Conservation (phyloP, 768 basidiomycete genomes). For the Macrocybe gigantea region DNA sequence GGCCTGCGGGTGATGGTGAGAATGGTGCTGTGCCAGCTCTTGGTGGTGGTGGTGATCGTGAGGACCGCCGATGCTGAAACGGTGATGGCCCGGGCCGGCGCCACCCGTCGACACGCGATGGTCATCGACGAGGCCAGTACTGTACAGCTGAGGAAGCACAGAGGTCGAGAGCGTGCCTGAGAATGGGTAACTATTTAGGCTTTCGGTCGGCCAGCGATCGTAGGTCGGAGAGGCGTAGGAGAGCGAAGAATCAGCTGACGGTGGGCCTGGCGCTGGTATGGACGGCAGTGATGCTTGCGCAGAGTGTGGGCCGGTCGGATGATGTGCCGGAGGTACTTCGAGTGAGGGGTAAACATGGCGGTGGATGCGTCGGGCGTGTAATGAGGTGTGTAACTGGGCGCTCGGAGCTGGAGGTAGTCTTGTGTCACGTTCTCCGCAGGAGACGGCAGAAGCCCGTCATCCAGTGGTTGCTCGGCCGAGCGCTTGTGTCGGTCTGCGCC, state of each 20-base stretch:
- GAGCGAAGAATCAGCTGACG: not conserved
- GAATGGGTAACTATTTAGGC: slow-evolving; percentile 23
- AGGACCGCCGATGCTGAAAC: no score
- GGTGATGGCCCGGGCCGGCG: no score
- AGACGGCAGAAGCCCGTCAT: slow-evolving; percentile 19
- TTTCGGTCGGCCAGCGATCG: slow-evolving; percentile 40
- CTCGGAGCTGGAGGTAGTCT: slow-evolving; percentile 13
- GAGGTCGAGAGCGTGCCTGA: slow-evolving; percentile 58
- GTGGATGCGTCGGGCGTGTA: slow-evolving; percentile 6
- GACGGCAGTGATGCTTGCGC: no score
- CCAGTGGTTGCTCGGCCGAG: slow-evolving; percentile 45
- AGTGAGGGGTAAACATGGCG: not conserved
- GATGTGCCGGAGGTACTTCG: no score
- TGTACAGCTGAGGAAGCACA: slow-evolving; percentile 70
- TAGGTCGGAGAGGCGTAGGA: slow-evolving; percentile 19
- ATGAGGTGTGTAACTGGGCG: slow-evolving; percentile 10
- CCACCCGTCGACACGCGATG: slow-evolving; percentile 12
- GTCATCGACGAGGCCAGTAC: slow-evolving; percentile 62
- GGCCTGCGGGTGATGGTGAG: slow-evolving; percentile 8
- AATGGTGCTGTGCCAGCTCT: not conserved
- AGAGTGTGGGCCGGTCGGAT: no score
- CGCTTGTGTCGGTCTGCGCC: slow-evolving; percentile 45
- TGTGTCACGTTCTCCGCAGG: slow-evolving; percentile 1
- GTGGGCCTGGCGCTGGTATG: not conserved
- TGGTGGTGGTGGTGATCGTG: no score